Base-by-base conservation (phyloP, 768 basidiomycete species). In the Kondoa subrosea region DNA sequence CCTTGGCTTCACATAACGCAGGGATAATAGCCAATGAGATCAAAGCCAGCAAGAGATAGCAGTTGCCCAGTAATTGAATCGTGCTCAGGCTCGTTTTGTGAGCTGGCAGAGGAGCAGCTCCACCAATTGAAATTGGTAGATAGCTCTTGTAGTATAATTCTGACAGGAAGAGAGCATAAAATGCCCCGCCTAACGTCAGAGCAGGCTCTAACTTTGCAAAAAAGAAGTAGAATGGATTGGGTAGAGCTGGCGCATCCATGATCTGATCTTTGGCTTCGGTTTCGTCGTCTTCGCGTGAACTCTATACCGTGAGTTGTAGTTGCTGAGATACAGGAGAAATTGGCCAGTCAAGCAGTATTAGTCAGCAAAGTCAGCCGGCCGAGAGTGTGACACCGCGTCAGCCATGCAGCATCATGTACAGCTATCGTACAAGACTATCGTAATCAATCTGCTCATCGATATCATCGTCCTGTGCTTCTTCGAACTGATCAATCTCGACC, bases 401-500 rank as follows among this genome's bases (percentile, higher is more conserved):
- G n/a, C n/a, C n/a, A n/a, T n/a, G n/a, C n/a, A n/a, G n/a, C n/a
- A n/a, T n/a, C n/a, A n/a, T n/a, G n/a, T n/a, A n/a, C n/a, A n/a
- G n/a, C n/a, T n/a, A n/a, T n/a, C n/a, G n/a, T n/a, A n/a, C n/a
- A n/a, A n/a, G n/a, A n/a, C n/a, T n/a, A n/a, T n/a, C n/a, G n/a
- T n/a, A n/a, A n/a, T n/a, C n/a, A n/a, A n/a, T n/a, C n/a, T n/a
- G n/a, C n/a, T n/a, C n/a, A n/a, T n/a, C n/a, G n/a, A n/a, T n/a
- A n/a, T n/a, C n/a, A n/a, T n/a, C n/a, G n/a, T n/a, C n/a, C n/a
- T n/a, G n/a, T n/a, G n/a, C n/a, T n/a, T n/a, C n/a, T n/a, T 32
- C n/a, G 4, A 25, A 59, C 14, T 59, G 29, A 4, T 63, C 61
- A 2, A 62, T 34, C 26, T 73, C 74, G 0, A 75, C 68, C 59